These are phyloP conservation scores for Starmerella cellae DNA, from an alignment of 805 yeast species.

Conservation along the genomic window DNA sequence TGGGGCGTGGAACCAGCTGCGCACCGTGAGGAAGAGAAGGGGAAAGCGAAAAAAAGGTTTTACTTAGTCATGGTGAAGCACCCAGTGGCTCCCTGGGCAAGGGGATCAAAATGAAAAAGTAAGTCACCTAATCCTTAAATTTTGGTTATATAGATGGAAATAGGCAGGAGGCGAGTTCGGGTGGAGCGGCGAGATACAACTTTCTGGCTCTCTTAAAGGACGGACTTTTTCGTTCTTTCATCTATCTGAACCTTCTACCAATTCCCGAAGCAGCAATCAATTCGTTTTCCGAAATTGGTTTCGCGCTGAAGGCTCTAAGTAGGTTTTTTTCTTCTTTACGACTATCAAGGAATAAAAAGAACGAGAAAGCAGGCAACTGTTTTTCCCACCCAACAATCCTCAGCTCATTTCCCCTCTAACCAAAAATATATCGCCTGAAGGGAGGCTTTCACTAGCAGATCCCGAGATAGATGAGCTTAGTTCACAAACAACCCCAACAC, in stretches of 20 bases:
- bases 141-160: not conserved
- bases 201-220: not conserved
- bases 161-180: not conserved
- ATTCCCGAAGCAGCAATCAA: too few species aligned
- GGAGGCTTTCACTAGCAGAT: slow-evolving; percentile 20
- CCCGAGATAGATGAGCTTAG: slow-evolving; percentile 14
- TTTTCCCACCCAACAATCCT: too few species aligned
- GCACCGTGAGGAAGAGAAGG: too few species aligned
- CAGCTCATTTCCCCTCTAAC: too few species aligned
- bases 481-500: slow-evolving; percentile 6
- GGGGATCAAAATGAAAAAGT: not conserved
- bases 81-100: not conserved
- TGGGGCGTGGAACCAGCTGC: too few species aligned
- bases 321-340: too few species aligned
- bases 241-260: too few species aligned
- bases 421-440: not conserved
- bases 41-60: not conserved
- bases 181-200: not conserved
- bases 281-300: not conserved
- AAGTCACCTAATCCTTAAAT: not conserved
- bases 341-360: too few species aligned
- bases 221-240: too few species aligned
- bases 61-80: not conserved
- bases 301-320: too few species aligned
- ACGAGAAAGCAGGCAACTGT: too few species aligned